Conservation (phyloP, 176 grass and related monocot genomes). For the Poa pratensis region DNA sequence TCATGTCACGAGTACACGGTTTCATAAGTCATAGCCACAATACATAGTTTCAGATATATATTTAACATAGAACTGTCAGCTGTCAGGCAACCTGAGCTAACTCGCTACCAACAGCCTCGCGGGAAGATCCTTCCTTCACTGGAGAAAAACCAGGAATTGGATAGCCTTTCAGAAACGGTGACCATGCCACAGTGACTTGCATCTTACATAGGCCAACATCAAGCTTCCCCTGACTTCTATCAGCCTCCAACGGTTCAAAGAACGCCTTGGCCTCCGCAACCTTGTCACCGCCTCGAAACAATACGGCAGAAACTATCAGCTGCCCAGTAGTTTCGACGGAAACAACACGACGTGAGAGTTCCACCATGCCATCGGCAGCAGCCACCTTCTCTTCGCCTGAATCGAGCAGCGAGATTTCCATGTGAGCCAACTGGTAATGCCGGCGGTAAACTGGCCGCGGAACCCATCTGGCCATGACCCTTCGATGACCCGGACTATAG, state of each 20-base stretch:
- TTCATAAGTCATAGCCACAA: too few relatives aligned
- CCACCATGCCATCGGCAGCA: background rate
- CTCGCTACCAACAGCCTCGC: background rate
- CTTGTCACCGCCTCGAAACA: background rate
- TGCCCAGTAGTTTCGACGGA: background rate
- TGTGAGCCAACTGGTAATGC: background rate
- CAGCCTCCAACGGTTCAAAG: background rate
- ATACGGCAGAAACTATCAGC: background rate
- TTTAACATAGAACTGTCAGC: background rate
- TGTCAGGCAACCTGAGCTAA: background rate
- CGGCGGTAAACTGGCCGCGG: background rate
- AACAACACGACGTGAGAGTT: background rate
- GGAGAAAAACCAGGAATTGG: background rate
- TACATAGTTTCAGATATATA: background rate
- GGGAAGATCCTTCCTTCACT: background rate
- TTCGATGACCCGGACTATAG: background rate
- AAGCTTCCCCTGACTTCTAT: background rate
- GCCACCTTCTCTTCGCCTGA: background rate
- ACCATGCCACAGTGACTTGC: conserved; percentile 1
- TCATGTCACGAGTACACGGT: too few relatives aligned
- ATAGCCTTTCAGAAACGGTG: background rate
- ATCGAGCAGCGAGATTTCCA: background rate
- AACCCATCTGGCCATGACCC: background rate
- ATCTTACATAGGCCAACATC: background rate
- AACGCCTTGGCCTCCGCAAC: background rate